Conservation (phyloP, 2,329 filamentous ascomycete genomes). For the Chaetomiaceae sp. region DNA sequence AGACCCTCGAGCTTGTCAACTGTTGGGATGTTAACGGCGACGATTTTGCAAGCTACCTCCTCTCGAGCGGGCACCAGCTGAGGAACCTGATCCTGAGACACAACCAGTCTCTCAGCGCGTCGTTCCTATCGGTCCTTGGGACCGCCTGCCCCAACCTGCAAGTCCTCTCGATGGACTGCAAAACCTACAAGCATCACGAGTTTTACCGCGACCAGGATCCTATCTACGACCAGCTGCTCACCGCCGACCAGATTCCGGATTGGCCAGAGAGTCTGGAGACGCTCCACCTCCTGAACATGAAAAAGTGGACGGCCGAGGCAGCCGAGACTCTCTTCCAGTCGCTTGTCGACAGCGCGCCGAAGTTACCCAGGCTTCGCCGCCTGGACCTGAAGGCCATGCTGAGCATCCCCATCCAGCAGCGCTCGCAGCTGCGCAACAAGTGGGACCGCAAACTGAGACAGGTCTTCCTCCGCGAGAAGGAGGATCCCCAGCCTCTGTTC, state of each 20-base stretch:
- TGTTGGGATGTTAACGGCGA: slow-evolving; percentile 71
- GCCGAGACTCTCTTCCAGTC: slow-evolving; percentile 77
- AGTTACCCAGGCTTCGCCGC: slow-evolving; percentile 62
- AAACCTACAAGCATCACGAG: slow-evolving; percentile 67
- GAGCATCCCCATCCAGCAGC: slow-evolving; percentile 74
- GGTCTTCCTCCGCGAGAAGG: slow-evolving; percentile 53
- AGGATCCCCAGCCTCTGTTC: slow-evolving; percentile 24
- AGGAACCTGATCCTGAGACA: slow-evolving; percentile 67
- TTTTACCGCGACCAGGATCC: slow-evolving; percentile 69
- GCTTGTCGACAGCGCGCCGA: slow-evolving; percentile 65
- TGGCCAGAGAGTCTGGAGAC: slow-evolving; percentile 72
- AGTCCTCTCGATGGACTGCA: slow-evolving; percentile 70
- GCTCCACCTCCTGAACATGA: slow-evolving; percentile 72
- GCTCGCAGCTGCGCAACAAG: slow-evolving; percentile 70
- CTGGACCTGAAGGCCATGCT: slow-evolving; percentile 74
- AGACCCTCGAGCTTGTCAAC: slow-evolving; percentile 69
- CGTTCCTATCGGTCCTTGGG: slow-evolving; percentile 65
- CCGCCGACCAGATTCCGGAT: slow-evolving; percentile 59
- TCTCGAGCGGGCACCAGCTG: slow-evolving; percentile 62
- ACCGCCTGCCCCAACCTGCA: slow-evolving; percentile 65
- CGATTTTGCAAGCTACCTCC: slow-evolving; percentile 61
- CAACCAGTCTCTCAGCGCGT: slow-evolving; percentile 72
- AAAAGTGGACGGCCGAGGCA: slow-evolving; percentile 65
- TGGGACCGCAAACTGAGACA: slow-evolving; percentile 69
- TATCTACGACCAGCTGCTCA: slow-evolving; percentile 66